Conservation (phyloP, 305 asterid genomes). For the Fraxinus nigra region DNA sequence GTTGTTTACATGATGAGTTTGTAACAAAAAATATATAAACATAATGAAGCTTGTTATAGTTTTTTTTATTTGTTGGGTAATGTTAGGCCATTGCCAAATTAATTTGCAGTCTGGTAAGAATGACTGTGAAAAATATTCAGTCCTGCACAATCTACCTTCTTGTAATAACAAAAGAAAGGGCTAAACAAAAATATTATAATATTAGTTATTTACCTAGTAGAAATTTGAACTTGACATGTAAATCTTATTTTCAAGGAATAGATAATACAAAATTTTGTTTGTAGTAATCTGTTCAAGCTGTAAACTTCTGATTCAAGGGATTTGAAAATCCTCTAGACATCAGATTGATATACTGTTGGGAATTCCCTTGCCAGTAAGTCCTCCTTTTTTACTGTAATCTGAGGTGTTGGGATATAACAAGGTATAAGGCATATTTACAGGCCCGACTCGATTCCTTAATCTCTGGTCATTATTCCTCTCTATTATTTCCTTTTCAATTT, state of each 20-base stretch:
- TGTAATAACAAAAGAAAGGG: neutral
- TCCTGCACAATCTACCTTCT: neutral
- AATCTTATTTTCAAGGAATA: neutral
- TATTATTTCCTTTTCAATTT: conserved; percentile 33
- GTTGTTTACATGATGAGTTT: neutral
- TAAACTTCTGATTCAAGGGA: neutral
- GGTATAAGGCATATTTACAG: conserved; percentile 43
- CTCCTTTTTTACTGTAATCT: conserved; percentile 25
- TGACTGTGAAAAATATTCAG: neutral
- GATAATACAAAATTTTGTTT: neutral
- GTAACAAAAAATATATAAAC: neutral
- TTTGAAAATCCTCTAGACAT: conserved; percentile 5
- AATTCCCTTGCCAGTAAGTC: conserved; percentile 50
- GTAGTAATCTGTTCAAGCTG: neutral
- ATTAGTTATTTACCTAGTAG: neutral
- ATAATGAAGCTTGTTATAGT: neutral
- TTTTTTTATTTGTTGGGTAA: neutral
- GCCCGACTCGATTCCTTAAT: conserved; percentile 46
- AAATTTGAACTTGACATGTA: neutral
- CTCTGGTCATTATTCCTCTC: conserved; percentile 36
- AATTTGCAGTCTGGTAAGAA: neutral
- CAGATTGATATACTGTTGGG: conserved; percentile 49
- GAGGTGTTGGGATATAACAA: conserved; percentile 38
- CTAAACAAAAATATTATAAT: neutral
- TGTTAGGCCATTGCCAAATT: neutral